Conservation (phyloP, 345 rosid genomes). For the Adansonia digitata region DNA sequence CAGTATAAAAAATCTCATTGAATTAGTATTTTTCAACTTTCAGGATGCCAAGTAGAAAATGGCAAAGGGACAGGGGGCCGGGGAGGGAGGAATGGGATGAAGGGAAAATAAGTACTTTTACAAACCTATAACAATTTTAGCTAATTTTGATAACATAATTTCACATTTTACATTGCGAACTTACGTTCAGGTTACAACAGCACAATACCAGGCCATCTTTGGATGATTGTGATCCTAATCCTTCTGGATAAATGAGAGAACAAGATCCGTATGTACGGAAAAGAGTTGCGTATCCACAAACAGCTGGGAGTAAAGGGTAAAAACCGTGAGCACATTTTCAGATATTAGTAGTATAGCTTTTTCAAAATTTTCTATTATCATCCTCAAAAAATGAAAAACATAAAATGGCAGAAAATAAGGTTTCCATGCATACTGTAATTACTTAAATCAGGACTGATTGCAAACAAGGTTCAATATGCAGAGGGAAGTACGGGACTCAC, state of each 20-base stretch:
- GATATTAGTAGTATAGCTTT: background rate
- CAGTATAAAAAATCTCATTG: too few relatives aligned
- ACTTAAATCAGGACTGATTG: background rate
- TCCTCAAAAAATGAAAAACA: background rate
- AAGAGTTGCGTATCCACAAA: slow-evolving; percentile 94
- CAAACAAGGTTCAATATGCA: background rate
- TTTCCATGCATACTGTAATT: background rate
- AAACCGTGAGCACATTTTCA: slow-evolving; percentile 6
- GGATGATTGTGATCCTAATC: slow-evolving; percentile 33
- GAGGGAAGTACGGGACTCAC: slow-evolving; percentile 27
- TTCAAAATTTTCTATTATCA: background rate
- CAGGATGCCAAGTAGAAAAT: background rate
- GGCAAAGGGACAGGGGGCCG: background rate
- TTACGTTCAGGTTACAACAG: slow-evolving; percentile 26
- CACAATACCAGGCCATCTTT: background rate
- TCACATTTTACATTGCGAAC: slow-evolving; percentile 21
- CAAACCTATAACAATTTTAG: background rate
- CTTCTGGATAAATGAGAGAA: slow-evolving; percentile 89
- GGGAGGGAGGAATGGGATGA: background rate
- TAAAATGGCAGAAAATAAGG: background rate
- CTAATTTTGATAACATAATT: slow-evolving; percentile 1
- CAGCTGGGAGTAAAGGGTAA: slow-evolving; percentile 31
- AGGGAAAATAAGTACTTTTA: background rate
- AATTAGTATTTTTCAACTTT: too few relatives aligned
- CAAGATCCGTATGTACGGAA: slow-evolving; percentile 92